Base-by-base conservation (phyloP, 129 eudicot species). In the Oenanthe sinensis region DNA sequence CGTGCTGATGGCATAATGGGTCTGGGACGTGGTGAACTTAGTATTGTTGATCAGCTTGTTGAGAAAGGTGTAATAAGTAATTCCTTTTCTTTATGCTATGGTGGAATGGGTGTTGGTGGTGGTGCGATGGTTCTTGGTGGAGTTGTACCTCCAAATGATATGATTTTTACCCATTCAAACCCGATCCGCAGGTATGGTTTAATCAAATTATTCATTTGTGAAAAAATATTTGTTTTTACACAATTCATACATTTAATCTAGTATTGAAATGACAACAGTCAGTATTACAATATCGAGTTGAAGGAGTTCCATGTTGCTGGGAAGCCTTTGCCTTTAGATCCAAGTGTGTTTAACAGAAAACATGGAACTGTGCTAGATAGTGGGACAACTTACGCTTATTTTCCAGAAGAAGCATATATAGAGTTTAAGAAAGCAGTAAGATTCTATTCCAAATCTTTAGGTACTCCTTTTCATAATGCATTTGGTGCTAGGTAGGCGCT, bases 1-100 rank as follows among this genome's bases (percentile, higher is more conserved):
- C 97, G 89, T 83, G 97, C 97, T 81, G 99, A 96, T 84, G 99
- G 99, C 48, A 96, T 96, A 82, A 96, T 96, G 93, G 99, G 99
- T 63, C 84, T 96, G 86, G 99, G 99, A 44, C 97, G 91, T 76
- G 97, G 97, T 55, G 97, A 96, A 65, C 86, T 89, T 37, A 90
- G 97, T 82, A 87, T 96, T 50, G 93, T 92, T 77, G 97, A 96
- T 84, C 99, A 96, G 50, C 99, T 96, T 78, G 97, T 96, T 89
- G 88, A 88, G 7, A 81, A 81, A 43, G 90, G 89, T 79, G 97
- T 92, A 5, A 96, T 96, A 47, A 89, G 90, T 72, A 93, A 96
- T 89, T 96, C 99, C 6, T 96, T 96, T 79, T 96, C 99, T 4
- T 77, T 96, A 65, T 96, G 99, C 65, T 96, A 96, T 74, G 99